A percentile compares a stretch with the other conserved stretches of the same genome.
Evolutionary conservation across 306 rosid species (phyloP).

Genomic region (Psophocarpus tetragonolobus): DNA sequence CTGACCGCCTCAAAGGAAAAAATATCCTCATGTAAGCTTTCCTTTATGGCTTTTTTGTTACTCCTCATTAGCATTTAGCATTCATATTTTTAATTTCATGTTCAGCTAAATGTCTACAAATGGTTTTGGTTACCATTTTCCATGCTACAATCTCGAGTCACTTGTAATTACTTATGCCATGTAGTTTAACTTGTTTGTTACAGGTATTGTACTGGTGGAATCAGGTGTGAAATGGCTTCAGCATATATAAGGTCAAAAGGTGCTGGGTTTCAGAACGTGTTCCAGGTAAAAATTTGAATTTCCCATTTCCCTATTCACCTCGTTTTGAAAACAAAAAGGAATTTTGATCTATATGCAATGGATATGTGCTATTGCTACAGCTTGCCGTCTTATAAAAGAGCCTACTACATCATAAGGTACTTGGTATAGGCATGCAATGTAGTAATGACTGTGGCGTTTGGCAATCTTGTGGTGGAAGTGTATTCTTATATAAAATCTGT

Average conservation of each 20-base stretch:
- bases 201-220: slow-evolving; percentile 99
- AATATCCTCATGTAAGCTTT: slow-evolving; percentile 74
- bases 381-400: not conserved
- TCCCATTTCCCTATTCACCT: not conserved
- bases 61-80: no score
- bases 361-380: not conserved
- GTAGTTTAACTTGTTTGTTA: slow-evolving; percentile 34
- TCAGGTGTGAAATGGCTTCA: slow-evolving; percentile 97
- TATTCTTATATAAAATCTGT: not conserved
- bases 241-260: slow-evolving; percentile 93
- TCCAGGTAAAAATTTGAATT: slow-evolving; percentile 63
- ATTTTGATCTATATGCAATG: not conserved
- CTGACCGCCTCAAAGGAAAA: slow-evolving; percentile 70
- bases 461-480: slow-evolving; percentile 19
- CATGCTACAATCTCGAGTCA: not conserved
- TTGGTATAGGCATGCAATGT: not conserved
- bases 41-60: not conserved
- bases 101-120: not conserved
- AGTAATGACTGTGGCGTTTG: slow-evolving; percentile 12
- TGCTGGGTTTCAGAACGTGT: slow-evolving; percentile 84
- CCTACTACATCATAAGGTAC: not conserved
- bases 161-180: not conserved
- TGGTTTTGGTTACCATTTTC: not conserved
- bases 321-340: not conserved
- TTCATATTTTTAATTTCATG: no score